Evolutionary conservation across 495 filamentous ascomycete genomes (phyloP), one percentile per base, ranked within the genome.

Genomic region (Aspergillus steynii): DNA sequence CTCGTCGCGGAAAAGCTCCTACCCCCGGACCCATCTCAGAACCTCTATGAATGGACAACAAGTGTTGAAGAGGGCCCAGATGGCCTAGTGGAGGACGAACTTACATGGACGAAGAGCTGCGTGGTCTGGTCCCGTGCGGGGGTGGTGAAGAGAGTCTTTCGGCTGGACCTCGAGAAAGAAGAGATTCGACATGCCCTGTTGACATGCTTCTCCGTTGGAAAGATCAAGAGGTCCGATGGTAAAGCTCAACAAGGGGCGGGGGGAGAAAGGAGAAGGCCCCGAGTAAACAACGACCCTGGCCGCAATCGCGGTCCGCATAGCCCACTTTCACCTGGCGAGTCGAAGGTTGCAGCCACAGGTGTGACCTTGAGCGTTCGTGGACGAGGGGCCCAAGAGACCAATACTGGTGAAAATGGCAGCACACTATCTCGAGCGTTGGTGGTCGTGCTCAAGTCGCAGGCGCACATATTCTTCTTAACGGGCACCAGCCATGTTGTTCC

Each of bases 81-180:
- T 70, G 72, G 77, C 25, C 80, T 68, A 0, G 70, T 80, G 50
- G 86, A 90, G 61, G 95, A 99, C 58, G 95, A 98, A 72, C 74
- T 98, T n/a, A 76, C 97, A 28, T 87, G 88, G 58, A 97, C 93
- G 4, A 83, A 89, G 34, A 82, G 82, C 61, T 90, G 90, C 65
- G 95, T 96, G 37, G 86, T 97, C 61, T 99, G 93, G 93, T 96
- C 91, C 34, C 85, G 90, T 55, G 92, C 91, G 49, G 89, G 89
- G 52, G 78, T 96, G 45, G 88, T 97, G 67, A 90, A 91, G 58
- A 91, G 92, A 68, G 85, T 91, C 61, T 99, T 93, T 77, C 86
- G 84, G 54, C 91, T 97, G 70, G 89, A 94, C 58, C 76, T 90
- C 8, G 95, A 98, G 68, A 87, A 92, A 60, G 92, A 97, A 69